Conservation (phyloP, 768 basidiomycete genomes). For the Calocybe cyanea region DNA sequence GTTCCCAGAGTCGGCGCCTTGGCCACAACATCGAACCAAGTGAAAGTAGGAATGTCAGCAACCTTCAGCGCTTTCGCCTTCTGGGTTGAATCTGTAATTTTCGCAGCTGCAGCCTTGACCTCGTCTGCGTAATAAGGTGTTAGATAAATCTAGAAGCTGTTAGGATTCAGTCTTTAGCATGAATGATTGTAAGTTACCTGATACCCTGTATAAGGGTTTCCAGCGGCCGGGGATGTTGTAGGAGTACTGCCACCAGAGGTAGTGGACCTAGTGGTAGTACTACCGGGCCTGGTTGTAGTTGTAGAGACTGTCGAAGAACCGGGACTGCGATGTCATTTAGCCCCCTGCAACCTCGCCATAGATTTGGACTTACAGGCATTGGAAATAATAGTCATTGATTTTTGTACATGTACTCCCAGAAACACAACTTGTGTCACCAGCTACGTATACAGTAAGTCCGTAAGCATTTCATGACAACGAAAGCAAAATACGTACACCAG, state of each 20-base stretch:
- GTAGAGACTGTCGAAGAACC: constrained; percentile 16
- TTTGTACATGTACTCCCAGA: constrained; percentile 30
- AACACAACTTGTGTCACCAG: constrained; percentile 37
- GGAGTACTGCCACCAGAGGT: constrained; percentile 23
- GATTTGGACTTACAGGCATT: constrained; percentile 34
- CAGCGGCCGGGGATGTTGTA: constrained; percentile 37
- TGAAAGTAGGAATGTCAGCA: constrained; percentile 59
- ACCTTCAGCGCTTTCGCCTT: constrained; percentile 49
- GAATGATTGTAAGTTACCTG: constrained; percentile 23
- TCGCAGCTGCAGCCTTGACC: constrained; percentile 43
- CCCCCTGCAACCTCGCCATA: background rate
- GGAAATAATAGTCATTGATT: constrained; percentile 35
- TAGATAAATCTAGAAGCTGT: constrained; percentile 37
- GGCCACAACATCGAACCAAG: constrained; percentile 54
- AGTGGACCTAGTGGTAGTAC: constrained; percentile 17
- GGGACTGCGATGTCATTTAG: constrained; percentile 9
- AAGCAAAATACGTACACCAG: constrained; percentile 39
- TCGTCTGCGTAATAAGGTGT: constrained; percentile 56
- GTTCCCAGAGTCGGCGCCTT: constrained; percentile 53
- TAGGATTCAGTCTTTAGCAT: background rate
- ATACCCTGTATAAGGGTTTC: constrained; percentile 52
- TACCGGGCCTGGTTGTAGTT: constrained; percentile 18
- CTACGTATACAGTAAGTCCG: constrained; percentile 22
- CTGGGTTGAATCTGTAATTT: constrained; percentile 45
- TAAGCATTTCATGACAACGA: background rate